phyloP scores from a whole-genome alignment of 2,329 filamentous ascomycete species.

The Cryphonectria naterciae region DNA sequence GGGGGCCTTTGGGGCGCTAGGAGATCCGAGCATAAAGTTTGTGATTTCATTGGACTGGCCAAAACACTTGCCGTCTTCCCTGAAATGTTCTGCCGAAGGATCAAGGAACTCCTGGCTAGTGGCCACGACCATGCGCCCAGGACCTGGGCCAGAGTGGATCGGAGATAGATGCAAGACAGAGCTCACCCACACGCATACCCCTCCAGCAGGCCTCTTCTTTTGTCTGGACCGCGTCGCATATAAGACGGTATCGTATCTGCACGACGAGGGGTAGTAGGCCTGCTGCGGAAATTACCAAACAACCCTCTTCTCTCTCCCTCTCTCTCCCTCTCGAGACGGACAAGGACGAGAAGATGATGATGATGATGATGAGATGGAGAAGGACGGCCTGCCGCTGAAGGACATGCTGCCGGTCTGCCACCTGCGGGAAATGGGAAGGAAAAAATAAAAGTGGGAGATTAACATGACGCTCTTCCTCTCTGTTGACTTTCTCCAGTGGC shows the following conservation, averaged over 20 bases:
- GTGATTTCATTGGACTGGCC: conserved; percentile 27
- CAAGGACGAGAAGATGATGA: neutral
- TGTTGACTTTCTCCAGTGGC: conserved; percentile 8
- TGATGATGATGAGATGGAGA: neutral
- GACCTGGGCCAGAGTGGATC: conserved; percentile 24
- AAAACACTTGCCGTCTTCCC: conserved; percentile 27
- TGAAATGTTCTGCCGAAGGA: conserved; percentile 29
- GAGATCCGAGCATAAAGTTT: conserved; percentile 31
- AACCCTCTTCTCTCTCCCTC: too few species aligned
- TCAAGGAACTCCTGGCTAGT: conserved; percentile 31
- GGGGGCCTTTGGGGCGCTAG: conserved; percentile 24
- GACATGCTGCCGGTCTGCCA: neutral
- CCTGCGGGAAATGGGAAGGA: neutral
- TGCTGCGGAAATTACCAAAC: conserved; percentile 13
- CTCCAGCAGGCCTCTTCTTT: neutral
- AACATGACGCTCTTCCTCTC: conserved; percentile 10
- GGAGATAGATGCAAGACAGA: conserved; percentile 26
- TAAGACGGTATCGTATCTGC: conserved; percentile 2
- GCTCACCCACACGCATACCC: conserved; percentile 2
- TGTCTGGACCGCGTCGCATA: conserved; percentile 13
- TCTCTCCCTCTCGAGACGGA: neutral
- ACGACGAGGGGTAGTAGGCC: neutral
- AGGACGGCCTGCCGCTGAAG: neutral
- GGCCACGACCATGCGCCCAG: conserved; percentile 24
- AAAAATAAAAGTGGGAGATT: conserved; percentile 4